phyloP scores from a whole-genome alignment of 108 stramenopile species.

The Halocafeteria seosinensis region DNA sequence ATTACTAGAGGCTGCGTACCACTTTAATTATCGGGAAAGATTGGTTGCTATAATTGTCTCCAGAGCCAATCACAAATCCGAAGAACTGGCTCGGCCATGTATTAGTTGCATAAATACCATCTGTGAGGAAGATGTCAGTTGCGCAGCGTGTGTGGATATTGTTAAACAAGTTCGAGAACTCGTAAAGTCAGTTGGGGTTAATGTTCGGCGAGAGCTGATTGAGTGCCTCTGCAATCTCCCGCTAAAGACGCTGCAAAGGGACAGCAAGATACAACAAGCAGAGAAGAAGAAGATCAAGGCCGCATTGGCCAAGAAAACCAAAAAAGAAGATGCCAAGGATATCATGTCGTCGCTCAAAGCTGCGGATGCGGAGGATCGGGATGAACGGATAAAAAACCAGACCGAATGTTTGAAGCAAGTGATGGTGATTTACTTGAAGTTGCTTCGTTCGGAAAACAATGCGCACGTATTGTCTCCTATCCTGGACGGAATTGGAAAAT shows the following conservation, averaged over 20 bases:
- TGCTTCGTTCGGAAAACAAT: not conserved
- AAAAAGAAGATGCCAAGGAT: not conserved
- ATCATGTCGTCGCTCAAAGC: not conserved
- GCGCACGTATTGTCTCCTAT: not conserved
- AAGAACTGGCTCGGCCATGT: slow-evolving; percentile 46
- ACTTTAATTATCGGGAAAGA: slow-evolving; percentile 70
- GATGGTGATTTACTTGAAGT: not conserved
- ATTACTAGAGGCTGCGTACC: slow-evolving; percentile 35
- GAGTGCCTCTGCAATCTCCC: not conserved
- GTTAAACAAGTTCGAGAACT: slow-evolving; percentile 48
- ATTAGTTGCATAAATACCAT: slow-evolving; percentile 43
- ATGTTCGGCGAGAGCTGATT: not conserved
- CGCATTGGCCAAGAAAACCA: not conserved
- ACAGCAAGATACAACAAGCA: not conserved
- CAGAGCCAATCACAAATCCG: slow-evolving; percentile 39
- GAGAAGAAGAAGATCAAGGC: not conserved
- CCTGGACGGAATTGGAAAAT: not conserved
- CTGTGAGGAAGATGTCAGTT: slow-evolving; percentile 50
- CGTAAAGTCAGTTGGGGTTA: slow-evolving; percentile 8
- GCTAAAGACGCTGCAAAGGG: not conserved
- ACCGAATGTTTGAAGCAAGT: not conserved
- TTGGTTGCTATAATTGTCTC: slow-evolving; percentile 45
- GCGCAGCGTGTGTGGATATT: slow-evolving; percentile 58
- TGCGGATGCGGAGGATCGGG: not conserved
- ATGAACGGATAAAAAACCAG: not conserved